Base-by-base conservation (phyloP, 768 basidiomycete species). In the Psilocybe cyanescens region DNA sequence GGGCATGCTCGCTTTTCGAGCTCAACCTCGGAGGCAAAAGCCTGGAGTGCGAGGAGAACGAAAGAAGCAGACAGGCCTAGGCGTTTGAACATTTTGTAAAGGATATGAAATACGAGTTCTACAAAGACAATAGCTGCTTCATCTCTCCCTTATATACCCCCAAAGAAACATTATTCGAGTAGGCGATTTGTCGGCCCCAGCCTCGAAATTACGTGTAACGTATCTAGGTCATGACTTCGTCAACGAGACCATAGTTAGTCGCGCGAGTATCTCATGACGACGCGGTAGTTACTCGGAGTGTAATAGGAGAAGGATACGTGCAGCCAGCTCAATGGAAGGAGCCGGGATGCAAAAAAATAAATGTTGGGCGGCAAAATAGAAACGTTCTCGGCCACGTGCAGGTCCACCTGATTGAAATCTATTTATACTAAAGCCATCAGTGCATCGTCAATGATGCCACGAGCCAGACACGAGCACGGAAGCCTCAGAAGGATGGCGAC, bases 1-100 rank as follows among this genome's bases (percentile, higher is more conserved):
- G 74, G 73, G 67, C 74, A 75, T 37, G 67, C 55, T 28, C 61
- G 62, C 59, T 59, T 61, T 52, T 63, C 64, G 33, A 66, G 28
- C 28, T 66, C 62, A 8, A 59, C 64, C 16, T 57, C 52, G 8
- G 56, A 37, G 17, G 62, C 57, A 30, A 55, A 63, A 45, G 65
- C 60, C 53, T 61, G 62, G 44, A 66, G 62, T 45, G 65, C 65
- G 28, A 66, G 56, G 57, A 63, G 52, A 33, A 66, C 49, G 31
- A 66, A 56, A 8, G 62, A 57, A 7, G 62, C 48, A n/a, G 59
- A 60, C 12, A 63, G 48, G 17, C 14, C 41, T 12, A 61, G 52
- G 24, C 57, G 62, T 35, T 49, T 62, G 56, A 66, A 66, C 65
- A 66, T 63, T 37, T 30, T 61, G 39, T 14, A 49, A 14, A 28